phyloP scores from a whole-genome alignment of 106 monocot genomes.

The Ottelia alismoides region DNA sequence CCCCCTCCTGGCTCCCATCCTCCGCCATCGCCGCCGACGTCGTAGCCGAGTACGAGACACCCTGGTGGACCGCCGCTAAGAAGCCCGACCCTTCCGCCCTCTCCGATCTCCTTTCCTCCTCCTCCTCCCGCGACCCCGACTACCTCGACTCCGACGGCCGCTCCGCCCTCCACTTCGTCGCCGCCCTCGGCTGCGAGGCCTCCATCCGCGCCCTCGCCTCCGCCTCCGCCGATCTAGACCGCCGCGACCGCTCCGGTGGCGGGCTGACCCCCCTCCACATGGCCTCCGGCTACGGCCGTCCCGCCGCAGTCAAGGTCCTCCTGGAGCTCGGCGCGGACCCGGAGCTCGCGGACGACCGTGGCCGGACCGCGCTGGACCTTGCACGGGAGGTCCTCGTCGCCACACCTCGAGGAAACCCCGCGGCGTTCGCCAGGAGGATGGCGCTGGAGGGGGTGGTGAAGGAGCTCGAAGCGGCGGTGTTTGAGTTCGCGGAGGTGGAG shows the following conservation, averaged over 20 bases:
- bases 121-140: conserved; percentile 39
- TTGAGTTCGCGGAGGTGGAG: conserved; percentile 74
- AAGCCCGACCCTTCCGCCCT: conserved; percentile 57
- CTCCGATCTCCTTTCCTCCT: too few relatives aligned
- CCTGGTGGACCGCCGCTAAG: conserved; percentile 83
- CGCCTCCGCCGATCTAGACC: conserved; percentile 13
- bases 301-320: conserved; percentile 56
- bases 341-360: conserved; percentile 31
- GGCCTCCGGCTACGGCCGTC: conserved; percentile 57
- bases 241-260: conserved; percentile 44
- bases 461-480: conserved; percentile 65
- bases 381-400: conserved; percentile 44
- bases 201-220: conserved; percentile 9
- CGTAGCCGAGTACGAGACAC: conserved; percentile 79
- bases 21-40: conserved; percentile 61
- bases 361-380: conserved; percentile 47
- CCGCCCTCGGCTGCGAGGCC: conserved; percentile 49
- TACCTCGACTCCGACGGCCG: conserved; percentile 58
- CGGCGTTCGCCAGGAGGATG: conserved; percentile 38
- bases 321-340: conserved; percentile 62
- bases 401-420: conserved; percentile 48
- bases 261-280: conserved; percentile 72
- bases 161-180: conserved; percentile 65
- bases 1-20: conserved; percentile 52
- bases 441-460: conserved; percentile 38